Evolutionary conservation across 768 basidiomycete genomes (phyloP).

Genomic region (Fomitopsis pulvina): DNA sequence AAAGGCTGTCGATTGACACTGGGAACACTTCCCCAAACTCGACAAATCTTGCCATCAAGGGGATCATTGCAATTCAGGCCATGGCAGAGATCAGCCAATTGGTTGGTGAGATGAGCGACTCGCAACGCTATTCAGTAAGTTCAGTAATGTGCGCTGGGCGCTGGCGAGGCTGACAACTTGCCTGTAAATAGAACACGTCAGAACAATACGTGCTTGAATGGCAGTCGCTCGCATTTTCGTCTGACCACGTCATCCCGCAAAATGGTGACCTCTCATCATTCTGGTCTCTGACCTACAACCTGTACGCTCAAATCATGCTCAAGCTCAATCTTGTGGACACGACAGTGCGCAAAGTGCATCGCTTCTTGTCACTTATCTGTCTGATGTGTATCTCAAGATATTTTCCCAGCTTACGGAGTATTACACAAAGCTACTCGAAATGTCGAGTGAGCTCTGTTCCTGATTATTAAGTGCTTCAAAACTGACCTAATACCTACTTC

Average conservation of each 20-base stretch:
- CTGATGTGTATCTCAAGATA: background rate
- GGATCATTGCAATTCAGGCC: slow-evolving; percentile 16
- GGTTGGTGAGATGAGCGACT: background rate
- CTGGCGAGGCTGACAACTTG: background rate
- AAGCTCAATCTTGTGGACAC: background rate
- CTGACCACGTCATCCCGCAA: background rate
- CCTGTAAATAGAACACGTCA: background rate
- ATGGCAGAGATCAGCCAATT: slow-evolving; percentile 14
- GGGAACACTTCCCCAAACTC: slow-evolving; percentile 6
- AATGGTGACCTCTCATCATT: background rate
- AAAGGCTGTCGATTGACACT: slow-evolving; percentile 7
- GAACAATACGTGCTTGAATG: background rate
- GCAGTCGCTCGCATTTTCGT: background rate
- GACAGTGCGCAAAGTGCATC: background rate
- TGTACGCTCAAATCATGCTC: background rate
- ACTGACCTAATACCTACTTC: no score
- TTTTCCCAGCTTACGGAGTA: background rate
- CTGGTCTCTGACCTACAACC: background rate
- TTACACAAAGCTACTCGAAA: background rate
- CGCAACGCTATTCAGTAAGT: background rate
- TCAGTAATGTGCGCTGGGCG: background rate
- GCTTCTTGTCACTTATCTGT: background rate
- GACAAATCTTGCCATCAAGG: slow-evolving; percentile 17
- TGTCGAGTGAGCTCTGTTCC: background rate
- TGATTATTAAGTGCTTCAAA: background rate